Base-by-base conservation (phyloP, 768 basidiomycete species). In the Leccinum boreale region DNA sequence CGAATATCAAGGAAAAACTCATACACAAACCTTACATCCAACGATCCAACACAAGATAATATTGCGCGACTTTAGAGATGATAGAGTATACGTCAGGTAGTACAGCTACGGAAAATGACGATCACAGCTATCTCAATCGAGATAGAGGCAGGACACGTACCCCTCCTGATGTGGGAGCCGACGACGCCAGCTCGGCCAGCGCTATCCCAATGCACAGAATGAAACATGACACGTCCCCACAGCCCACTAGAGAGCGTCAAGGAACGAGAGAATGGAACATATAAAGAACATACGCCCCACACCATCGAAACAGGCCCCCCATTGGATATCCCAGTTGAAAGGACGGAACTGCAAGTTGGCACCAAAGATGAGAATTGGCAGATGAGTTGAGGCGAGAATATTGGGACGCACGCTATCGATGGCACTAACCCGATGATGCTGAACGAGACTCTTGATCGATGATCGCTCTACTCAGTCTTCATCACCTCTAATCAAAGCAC, bases 21-120 rank as follows among this genome's bases (percentile, higher is more conserved):
- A 10, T 29, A 36, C 15, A 36, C 15, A 1, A 8, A 71, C 80
- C 26, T 21, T 60, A 86, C 84, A 86, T 44, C 85, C 86, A 9
- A 86, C 85, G 42, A 86, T 76, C 85, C 85, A 87, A 19, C 82
- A 79, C n/a, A 86, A 75, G 5, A 87, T 67, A 58, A 87, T 67
- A 58, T 81, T 81, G 19, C 81, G 75, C 72, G 79, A 85, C 46
- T 77, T 66, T 2, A 79, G 79, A 2, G 83, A 80, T 0, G 81
- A 79, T 10, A 83, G 67, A 0, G 75, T 78, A 61, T 85, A 81
- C 0, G 86, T 84, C 83, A 86, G 85, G 66, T 82, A 87, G 65
- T 87, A 86, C 11, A 85, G 69, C 78, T 84, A 19, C 24, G 15
- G 11, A 14, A 29, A 4, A 24, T 1, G 26, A 31, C 42, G n/a